A percentile compares a stretch with the other conserved stretches of the same genome.
Conservation (phyloP, 257 asterid genomes). For the Ocimum tenuiflorum region DNA sequence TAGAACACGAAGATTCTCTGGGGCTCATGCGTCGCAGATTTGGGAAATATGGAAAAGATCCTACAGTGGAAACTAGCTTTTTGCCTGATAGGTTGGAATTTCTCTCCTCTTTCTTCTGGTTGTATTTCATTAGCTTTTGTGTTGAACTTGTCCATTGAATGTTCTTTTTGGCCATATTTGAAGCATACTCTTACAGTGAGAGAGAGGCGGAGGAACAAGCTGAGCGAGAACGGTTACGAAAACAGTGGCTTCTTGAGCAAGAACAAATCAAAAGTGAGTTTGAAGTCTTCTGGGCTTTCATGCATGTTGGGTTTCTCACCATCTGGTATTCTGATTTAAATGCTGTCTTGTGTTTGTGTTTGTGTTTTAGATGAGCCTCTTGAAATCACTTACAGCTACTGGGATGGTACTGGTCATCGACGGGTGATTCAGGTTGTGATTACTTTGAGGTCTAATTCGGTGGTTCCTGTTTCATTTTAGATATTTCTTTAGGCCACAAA, state of each 20-base stretch:
- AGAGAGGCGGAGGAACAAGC: conserved; percentile 99
- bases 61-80: conserved; percentile 95
- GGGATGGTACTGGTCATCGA: conserved; percentile 99
- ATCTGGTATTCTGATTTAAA: conserved; percentile 16
- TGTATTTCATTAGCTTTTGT: not conserved
- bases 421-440: conserved; percentile 63
- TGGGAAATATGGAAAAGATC: conserved; percentile 89
- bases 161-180: conserved; percentile 20
- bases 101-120: conserved; percentile 1
- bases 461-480: not conserved
- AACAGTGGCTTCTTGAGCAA: conserved; percentile 88
- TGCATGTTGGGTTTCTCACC: conserved; percentile 10
- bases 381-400: conserved; percentile 90
- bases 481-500: not conserved
- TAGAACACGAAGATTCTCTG: conserved; percentile 48
- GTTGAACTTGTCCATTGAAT: conserved; percentile 12
- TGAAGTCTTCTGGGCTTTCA: not conserved
- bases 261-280: conserved; percentile 73
- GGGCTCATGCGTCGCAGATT: conserved; percentile 39
- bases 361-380: conserved; percentile 74
- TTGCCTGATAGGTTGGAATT: conserved; percentile 87
- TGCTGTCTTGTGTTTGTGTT: conserved; percentile 17
- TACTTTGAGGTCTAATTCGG: not conserved
- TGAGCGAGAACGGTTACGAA: conserved; percentile 89
- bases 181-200: conserved; percentile 98